Percentiles rank a stretch among this genome's conserved stretches.
Evolutionary conservation across 2,329 filamentous ascomycete genomes (phyloP).

Genomic region (Fusarium cyanostomum): DNA sequence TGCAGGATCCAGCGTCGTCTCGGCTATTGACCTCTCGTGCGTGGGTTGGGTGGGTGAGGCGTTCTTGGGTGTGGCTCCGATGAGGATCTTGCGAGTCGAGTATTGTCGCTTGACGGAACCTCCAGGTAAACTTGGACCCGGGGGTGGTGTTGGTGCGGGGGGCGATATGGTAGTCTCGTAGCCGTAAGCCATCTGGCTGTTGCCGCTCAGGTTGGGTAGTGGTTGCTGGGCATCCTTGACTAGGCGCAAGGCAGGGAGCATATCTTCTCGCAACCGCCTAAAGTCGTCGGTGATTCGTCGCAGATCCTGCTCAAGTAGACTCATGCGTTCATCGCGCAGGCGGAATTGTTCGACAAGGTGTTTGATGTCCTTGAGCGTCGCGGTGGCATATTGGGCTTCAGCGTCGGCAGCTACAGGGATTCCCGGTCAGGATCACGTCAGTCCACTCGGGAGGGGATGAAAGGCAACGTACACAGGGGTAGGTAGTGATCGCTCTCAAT

Average conservation of each 20-base stretch:
- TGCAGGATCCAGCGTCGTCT: slow-evolving; percentile 73
- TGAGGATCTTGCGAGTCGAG: slow-evolving; percentile 78
- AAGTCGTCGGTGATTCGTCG: slow-evolving; percentile 89
- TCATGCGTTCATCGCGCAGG: slow-evolving; percentile 89
- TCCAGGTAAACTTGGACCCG: slow-evolving; percentile 56
- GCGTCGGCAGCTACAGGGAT: slow-evolving; percentile 79
- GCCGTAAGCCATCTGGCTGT: slow-evolving; percentile 54
- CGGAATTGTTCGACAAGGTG: slow-evolving; percentile 90
- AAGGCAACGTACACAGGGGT: slow-evolving; percentile 74
- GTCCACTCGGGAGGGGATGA: slow-evolving; percentile 22
- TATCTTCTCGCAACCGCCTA: slow-evolving; percentile 85
- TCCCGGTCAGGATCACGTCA: slow-evolving; percentile 33
- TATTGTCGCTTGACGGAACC: slow-evolving; percentile 74
- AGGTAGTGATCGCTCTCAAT: slow-evolving; percentile 94
- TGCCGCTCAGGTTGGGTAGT: slow-evolving; percentile 65
- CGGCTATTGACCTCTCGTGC: slow-evolving; percentile 72
- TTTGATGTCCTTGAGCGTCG: slow-evolving; percentile 92
- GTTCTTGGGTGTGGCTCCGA: slow-evolving; percentile 78
- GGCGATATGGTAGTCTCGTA: slow-evolving; percentile 64
- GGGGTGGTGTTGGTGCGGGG: slow-evolving; percentile 65
- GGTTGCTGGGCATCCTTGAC: slow-evolving; percentile 93
- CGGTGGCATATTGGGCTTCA: slow-evolving; percentile 83
- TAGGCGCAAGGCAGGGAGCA: slow-evolving; percentile 88
- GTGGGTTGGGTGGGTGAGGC: slow-evolving; percentile 77
- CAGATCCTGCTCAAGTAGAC: slow-evolving; percentile 82